Base-by-base conservation (phyloP, 768 basidiomycete species). In the Leucocoprinus sp. region DNA sequence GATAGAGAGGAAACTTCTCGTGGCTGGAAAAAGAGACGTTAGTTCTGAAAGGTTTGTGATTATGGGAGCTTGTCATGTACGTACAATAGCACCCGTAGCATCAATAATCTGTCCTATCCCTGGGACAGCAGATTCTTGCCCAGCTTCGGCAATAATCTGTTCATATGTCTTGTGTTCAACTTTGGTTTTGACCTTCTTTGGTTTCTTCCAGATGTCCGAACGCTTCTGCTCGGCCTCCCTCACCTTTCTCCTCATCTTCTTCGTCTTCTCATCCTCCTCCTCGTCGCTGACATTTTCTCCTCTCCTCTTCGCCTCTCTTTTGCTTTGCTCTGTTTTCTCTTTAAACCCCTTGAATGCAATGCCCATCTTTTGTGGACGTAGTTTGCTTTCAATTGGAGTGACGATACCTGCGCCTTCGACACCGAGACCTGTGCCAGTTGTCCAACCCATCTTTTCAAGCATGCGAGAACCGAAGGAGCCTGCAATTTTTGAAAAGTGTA, bases 111-210 rank as follows among this genome's bases (percentile, higher is more conserved):
- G 79, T 2, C 93, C 96, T 38, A 93, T 60, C 5, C 80, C 78
- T 2, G 77, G 56, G 2, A 65, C 54, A 6, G 71, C 55, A 0
- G 66, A 61, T 27, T 82, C 77, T 50, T 80, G 71, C 0, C 84
- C 89, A 18, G 89, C 82, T 59, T 95, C 92, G 2, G 88, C 84
- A 42, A 99, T 61, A 43, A 98, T 89, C 63, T 99, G 80, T 63
- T 99, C 96, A 59, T 97, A 99, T 0, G 93, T 92, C 72, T 95
- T 96, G 68, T 97, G 93, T 59, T 91, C 82, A 26, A 93, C 68
- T 63, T 80, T 90, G 17, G 75, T 80, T 65, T 90, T 96, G 44
- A 80, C 71, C 61, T 85, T 93, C 72, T 78, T 87, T 5, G 86
- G 79, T 50, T 77, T 77, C 66, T 85, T 93, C 93, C 93, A 96